phyloP scores from a whole-genome alignment of 1,139 yeast species.

The Suhomyces bokatorum region DNA sequence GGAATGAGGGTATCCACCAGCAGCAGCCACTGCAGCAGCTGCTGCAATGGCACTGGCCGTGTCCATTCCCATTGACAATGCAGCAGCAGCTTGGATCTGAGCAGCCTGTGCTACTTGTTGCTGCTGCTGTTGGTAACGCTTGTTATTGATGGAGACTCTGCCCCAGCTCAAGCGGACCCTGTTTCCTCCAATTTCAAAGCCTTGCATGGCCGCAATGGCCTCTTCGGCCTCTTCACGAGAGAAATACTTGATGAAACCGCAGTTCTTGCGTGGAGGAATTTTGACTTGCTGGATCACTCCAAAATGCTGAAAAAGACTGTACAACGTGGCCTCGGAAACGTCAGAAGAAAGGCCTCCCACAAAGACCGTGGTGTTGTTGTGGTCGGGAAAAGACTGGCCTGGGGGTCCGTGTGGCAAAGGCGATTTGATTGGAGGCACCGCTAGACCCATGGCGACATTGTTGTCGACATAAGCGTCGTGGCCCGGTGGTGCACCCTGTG shows the following conservation, averaged over 20 bases:
- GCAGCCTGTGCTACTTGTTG: conserved; percentile 37
- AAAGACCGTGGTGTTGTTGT: conserved; percentile 89
- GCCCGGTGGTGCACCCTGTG: neutral
- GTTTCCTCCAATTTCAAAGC: conserved; percentile 83
- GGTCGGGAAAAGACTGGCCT: conserved; percentile 54
- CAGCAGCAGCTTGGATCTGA: conserved; percentile 38
- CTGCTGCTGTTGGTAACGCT: conserved; percentile 37
- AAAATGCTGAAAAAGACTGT: conserved; percentile 75
- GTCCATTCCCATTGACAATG: conserved; percentile 39
- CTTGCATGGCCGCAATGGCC: conserved; percentile 91
- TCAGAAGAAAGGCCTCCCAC: conserved; percentile 84
- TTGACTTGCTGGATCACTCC: conserved; percentile 84
- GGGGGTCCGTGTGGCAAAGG: conserved; percentile 8
- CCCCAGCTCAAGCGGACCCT: conserved; percentile 92
- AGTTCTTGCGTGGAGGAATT: conserved; percentile 89
- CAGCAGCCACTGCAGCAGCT: conserved; percentile 19
- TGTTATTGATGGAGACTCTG: conserved; percentile 45
- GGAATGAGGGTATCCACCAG: conserved; percentile 12
- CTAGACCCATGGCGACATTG: neutral
- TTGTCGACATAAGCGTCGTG: neutral
- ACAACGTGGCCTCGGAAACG: conserved; percentile 74
- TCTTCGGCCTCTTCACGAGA: conserved; percentile 83
- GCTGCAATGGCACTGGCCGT: conserved; percentile 30
- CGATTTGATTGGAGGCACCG: conserved; percentile 4
- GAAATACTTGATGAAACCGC: conserved; percentile 87